Evolutionary conservation across 257 asterid genomes (phyloP).

Genomic region (Ehretia macrophylla): DNA sequence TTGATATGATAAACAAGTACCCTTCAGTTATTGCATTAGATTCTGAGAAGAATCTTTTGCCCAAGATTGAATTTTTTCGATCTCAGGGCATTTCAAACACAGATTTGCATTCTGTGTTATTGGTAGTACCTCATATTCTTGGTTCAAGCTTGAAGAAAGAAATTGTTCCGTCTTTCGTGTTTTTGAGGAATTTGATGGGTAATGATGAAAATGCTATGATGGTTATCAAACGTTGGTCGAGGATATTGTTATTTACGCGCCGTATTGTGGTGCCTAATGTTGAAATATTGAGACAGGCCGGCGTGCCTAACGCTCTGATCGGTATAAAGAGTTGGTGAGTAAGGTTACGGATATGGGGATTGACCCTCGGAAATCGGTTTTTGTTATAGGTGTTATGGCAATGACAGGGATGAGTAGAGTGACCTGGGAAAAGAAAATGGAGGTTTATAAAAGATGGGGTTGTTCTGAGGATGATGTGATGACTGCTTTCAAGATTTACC

Average conservation of each 20-base stretch:
- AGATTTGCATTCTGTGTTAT: constrained; percentile 2
- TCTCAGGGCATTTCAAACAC: constrained; percentile 2
- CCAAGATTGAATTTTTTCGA: constrained; percentile 18
- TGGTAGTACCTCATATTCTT: constrained; percentile 3
- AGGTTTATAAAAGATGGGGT: no score
- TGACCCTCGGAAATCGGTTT: not conserved
- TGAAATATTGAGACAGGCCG: constrained; percentile 4
- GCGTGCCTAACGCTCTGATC: constrained; percentile 7
- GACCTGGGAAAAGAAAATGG: constrained; percentile 25
- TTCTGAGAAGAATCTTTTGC: constrained; percentile 21
- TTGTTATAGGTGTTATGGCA: constrained; percentile 8
- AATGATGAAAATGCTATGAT: not conserved
- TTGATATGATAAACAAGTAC: constrained; percentile 2
- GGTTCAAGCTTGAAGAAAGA: not conserved
- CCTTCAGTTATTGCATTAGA: constrained; percentile 13
- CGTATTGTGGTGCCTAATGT: constrained; percentile 5
- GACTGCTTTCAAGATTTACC: constrained; percentile 18
- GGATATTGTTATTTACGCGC: not conserved
- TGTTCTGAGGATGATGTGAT: no score
- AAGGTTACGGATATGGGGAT: constrained; percentile 15
- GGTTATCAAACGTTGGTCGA: not conserved
- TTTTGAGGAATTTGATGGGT: not conserved
- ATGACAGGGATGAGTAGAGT: constrained; percentile 10
- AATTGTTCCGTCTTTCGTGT: constrained; percentile 4
- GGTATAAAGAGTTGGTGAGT: constrained; percentile 7